Conservation (phyloP, 192 early-diverging fungal genomes). For the Thoreauomyces humboldtii region DNA sequence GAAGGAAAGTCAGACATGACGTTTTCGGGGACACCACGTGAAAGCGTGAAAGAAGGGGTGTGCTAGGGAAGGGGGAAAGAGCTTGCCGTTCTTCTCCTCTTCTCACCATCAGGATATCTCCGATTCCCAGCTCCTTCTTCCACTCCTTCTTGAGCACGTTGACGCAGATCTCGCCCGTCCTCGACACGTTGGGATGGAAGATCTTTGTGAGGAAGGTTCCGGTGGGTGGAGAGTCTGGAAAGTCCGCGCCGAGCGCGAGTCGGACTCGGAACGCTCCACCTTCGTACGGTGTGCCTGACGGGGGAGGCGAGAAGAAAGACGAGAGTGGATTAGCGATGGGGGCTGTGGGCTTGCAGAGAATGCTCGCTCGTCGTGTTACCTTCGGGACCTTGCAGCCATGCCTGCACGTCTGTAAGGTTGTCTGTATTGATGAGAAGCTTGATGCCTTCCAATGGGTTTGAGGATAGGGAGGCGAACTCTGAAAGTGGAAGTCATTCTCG, state of each 20-base stretch:
- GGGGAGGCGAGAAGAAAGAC: neutral
- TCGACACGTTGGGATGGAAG: constrained; percentile 94
- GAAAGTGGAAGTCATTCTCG: neutral
- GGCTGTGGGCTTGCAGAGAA: neutral
- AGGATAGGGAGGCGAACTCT: constrained; percentile 31
- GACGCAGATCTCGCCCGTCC: constrained; percentile 89
- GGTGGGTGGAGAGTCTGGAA: constrained; percentile 81
- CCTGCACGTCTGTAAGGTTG: constrained; percentile 76
- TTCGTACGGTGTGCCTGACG: constrained; percentile 75
- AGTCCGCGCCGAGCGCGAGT: constrained; percentile 67
- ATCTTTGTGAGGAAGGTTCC: constrained; percentile 90
- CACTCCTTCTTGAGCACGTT: constrained; percentile 96
- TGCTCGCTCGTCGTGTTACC: constrained; percentile 5
- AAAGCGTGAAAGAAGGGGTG: no score
- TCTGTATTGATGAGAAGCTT: constrained; percentile 67
- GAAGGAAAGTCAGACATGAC: constrained; percentile 3
- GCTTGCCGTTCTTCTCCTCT: neutral
- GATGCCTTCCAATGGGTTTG: constrained; percentile 79
- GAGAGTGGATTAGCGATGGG: neutral
- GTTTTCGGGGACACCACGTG: no score
- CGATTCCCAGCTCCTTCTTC: constrained; percentile 81
- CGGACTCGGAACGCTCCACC: constrained; percentile 74
- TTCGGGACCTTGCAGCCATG: constrained; percentile 80
- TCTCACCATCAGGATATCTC: constrained; percentile 78
- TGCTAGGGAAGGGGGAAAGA: neutral